A percentile compares a stretch with the other conserved stretches of the same genome.
These are phyloP conservation scores for Fusarium tricinctum DNA, from an alignment of 2,329 filamentous ascomycete genomes.

Conservation along the genomic window DNA sequence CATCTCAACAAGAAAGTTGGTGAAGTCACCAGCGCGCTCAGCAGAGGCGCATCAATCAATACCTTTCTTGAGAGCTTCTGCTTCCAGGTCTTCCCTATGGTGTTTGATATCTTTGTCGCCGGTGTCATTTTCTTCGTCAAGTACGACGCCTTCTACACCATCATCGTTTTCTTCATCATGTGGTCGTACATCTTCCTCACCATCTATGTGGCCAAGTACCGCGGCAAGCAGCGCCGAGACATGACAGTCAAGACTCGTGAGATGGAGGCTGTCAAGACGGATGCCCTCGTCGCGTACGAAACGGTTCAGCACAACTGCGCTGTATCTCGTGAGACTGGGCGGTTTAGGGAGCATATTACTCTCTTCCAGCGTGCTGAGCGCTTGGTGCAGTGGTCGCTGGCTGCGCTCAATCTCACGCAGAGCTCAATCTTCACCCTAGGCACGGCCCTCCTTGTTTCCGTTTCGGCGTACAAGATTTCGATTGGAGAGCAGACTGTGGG, in stretches of 20 bases:
- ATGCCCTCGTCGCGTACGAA: conserved; percentile 64
- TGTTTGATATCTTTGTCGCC: conserved; percentile 64
- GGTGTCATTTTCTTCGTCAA: conserved; percentile 61
- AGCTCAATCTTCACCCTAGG: conserved; percentile 74
- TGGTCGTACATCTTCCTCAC: conserved; percentile 66
- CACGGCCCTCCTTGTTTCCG: conserved; percentile 70
- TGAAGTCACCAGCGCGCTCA: conserved; percentile 65
- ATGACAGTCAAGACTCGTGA: conserved; percentile 61
- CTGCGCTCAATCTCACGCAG: conserved; percentile 71
- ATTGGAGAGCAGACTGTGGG: conserved; percentile 66
- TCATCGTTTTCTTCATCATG: conserved; percentile 64
- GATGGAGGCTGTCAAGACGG: conserved; percentile 65
- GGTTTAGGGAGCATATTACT: conserved; percentile 67
- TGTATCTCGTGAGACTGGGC: conserved; percentile 69
- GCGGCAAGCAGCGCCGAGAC: conserved; percentile 59
- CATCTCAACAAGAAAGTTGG: conserved; percentile 66
- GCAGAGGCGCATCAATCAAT: conserved; percentile 63
- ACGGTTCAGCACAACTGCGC: conserved; percentile 77
- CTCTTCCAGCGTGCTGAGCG: conserved; percentile 61
- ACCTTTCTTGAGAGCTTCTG: conserved; percentile 64
- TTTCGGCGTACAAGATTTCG: conserved; percentile 74
- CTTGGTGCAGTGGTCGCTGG: conserved; percentile 48
- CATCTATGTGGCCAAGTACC: conserved; percentile 64
- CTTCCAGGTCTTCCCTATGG: conserved; percentile 66
- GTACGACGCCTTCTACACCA: conserved; percentile 63